These are phyloP conservation scores for Diospyros kaki DNA, from an alignment of 148 eudicot species.

Conservation along the genomic window DNA sequence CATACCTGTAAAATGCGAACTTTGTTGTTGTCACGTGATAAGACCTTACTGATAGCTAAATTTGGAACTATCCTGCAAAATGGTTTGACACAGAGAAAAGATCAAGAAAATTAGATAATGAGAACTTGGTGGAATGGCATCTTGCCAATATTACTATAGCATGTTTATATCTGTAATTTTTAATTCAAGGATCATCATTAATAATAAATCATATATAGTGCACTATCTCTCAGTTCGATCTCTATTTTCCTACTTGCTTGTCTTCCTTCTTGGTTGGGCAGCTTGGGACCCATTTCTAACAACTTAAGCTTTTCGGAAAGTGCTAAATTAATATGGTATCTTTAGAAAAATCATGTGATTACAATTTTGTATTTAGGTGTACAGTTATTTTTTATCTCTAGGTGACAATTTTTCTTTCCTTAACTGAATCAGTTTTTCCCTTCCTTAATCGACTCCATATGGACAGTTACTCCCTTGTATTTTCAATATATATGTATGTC, in stretches of 20 bases:
- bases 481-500: no score
- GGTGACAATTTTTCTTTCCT: no score
- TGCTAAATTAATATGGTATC: no score
- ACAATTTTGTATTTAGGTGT: no score
- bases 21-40: slow-evolving; percentile 84
- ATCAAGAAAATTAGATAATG: neutral
- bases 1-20: slow-evolving; percentile 90
- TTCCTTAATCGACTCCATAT: no score
- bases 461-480: no score
- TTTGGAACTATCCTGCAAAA: slow-evolving; percentile 89
- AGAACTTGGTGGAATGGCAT: neutral
- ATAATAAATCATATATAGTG: neutral
- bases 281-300: no score
- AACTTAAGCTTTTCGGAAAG: no score
- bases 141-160: neutral
- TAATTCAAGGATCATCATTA: neutral
- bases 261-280: neutral
- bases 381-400: no score
- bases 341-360: no score
- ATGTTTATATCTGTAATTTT: neutral
- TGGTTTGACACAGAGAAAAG: neutral
- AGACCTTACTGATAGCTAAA: slow-evolving; percentile 89
- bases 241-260: neutral
- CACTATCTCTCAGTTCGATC: neutral
- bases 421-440: no score